phyloP scores from a whole-genome alignment of 441 rosid genomes.

The Jatropha podagrica region DNA sequence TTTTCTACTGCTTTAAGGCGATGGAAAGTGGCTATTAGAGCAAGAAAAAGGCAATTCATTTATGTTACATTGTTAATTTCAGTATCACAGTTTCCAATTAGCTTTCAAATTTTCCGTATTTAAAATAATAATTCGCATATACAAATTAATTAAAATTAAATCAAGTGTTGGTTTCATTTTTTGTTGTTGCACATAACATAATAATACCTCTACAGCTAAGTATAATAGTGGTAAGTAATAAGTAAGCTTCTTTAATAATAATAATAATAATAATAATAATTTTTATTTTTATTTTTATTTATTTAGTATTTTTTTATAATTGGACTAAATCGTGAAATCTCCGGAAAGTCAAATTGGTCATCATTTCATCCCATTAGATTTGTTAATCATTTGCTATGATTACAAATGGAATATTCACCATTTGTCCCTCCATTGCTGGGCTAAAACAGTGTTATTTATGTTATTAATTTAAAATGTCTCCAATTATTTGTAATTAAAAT shows the following conservation, averaged over 20 bases:
- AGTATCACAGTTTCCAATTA: not conserved
- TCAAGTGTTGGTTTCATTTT: not conserved
- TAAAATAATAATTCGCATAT: no score
- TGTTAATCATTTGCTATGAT: conserved; percentile 8
- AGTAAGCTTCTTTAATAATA: not conserved
- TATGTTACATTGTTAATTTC: not conserved
- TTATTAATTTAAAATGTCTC: no score
- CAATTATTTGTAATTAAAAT: no score
- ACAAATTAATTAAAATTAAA: not conserved
- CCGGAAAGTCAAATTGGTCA: not conserved
- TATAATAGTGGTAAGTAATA: not conserved
- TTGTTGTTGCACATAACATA: not conserved
- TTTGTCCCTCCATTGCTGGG: no score
- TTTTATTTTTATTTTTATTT: no score
- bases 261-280: not conserved
- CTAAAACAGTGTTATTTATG: no score
- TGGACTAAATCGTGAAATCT: not conserved
- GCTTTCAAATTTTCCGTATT: not conserved
- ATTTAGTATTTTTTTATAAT: not conserved
- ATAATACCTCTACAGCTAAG: not conserved
- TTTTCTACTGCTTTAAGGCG: not conserved
- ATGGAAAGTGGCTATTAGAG: not conserved
- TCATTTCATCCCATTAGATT: not conserved
- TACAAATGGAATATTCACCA: not conserved
- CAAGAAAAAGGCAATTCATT: not conserved